phyloP scores from a whole-genome alignment of 805 yeast genomes.

The Wickerhamomyces alni region DNA sequence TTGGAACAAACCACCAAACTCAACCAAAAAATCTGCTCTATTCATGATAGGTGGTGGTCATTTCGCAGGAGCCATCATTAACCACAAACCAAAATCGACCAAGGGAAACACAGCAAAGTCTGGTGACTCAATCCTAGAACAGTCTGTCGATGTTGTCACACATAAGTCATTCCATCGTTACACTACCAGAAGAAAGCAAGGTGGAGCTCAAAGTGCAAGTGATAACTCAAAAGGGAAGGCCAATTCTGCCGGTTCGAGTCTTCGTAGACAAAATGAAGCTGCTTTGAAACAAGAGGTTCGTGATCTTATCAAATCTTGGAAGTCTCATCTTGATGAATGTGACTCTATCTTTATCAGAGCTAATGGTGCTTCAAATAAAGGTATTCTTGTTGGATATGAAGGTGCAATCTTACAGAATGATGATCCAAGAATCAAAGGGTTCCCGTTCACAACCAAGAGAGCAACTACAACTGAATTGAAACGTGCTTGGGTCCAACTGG shows the following conservation, averaged over 20 bases:
- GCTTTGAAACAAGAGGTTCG: constrained; percentile 77
- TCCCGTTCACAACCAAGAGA: constrained; percentile 88
- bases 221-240: constrained; percentile 95
- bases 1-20: constrained; percentile 25
- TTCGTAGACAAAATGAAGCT: constrained; percentile 86
- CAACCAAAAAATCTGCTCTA: constrained; percentile 54
- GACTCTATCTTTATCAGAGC: constrained; percentile 75
- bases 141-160: constrained; percentile 57
- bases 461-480: constrained; percentile 80
- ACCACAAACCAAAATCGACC: constrained; percentile 55
- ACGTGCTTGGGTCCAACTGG: constrained; percentile 75
- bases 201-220: constrained; percentile 91
- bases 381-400: constrained; percentile 60
- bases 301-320: constrained; percentile 64
- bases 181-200: constrained; percentile 94
- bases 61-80: constrained; percentile 90
- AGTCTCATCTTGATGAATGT: constrained; percentile 50
- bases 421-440: constrained; percentile 59
- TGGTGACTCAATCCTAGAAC: constrained; percentile 46
- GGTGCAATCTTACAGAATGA: constrained; percentile 43
- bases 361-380: constrained; percentile 62
- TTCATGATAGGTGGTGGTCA: constrained; percentile 98
- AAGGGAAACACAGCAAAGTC: constrained; percentile 50
- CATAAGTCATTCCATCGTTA: constrained; percentile 91
- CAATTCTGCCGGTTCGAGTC: constrained; percentile 87